Percentiles rank a stretch among this genome's conserved stretches.
Conservation (phyloP, 2,329 filamentous ascomycete genomes). For the Colletotrichum sp. region DNA sequence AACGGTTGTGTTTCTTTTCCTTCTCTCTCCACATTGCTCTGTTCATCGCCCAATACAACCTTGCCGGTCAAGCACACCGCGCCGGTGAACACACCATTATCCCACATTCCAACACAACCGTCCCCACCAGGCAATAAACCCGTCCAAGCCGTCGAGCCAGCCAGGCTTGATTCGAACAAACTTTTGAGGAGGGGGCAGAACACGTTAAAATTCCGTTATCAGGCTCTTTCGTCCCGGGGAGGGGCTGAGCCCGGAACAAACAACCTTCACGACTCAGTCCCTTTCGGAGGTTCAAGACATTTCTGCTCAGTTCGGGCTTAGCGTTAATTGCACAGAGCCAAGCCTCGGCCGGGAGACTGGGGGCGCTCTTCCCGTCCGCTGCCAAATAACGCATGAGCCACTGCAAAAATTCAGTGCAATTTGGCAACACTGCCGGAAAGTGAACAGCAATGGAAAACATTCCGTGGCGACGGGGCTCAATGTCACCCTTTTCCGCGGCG, state of each 20-base stretch:
- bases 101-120: background rate
- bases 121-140: background rate
- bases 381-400: background rate
- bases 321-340: background rate
- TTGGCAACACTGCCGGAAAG: background rate
- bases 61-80: background rate
- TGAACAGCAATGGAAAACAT: background rate
- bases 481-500: background rate
- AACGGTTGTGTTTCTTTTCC: background rate
- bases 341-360: background rate
- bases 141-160: background rate
- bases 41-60: background rate
- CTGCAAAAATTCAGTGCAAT: background rate
- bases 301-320: background rate
- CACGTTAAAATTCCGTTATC: background rate
- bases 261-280: constrained; percentile 2
- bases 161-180: background rate
- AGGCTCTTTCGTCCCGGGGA: background rate
- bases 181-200: background rate
- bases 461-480: background rate
- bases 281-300: background rate
- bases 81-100: background rate
- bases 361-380: background rate
- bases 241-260: background rate
- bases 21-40: background rate